Conservation (phyloP, 2,329 filamentous ascomycete species). For the Fusarium clavum region DNA sequence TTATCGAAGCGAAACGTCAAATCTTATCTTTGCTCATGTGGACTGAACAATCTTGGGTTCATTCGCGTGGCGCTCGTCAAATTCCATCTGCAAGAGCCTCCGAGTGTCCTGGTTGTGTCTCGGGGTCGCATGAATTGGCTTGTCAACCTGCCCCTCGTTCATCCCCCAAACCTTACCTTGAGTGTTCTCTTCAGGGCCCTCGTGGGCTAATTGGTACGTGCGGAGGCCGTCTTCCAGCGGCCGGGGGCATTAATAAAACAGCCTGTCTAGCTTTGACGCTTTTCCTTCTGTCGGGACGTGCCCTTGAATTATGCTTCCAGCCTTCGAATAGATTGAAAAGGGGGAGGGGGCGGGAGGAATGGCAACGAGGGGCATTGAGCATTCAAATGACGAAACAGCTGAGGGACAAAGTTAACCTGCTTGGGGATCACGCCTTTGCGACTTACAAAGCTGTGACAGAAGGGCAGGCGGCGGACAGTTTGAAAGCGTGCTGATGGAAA, state of each 20-base stretch:
- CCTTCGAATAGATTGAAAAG: constrained; percentile 25
- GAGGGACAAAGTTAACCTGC: constrained; percentile 6
- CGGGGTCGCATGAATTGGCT: constrained; percentile 45
- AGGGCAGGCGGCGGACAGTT: neutral
- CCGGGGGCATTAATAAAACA: constrained; percentile 45
- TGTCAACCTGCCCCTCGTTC: constrained; percentile 38
- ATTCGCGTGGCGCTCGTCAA: constrained; percentile 29
- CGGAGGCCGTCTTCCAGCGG: constrained; percentile 43
- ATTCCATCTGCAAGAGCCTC: constrained; percentile 20
- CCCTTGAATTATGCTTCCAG: constrained; percentile 35
- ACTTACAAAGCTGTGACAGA: constrained; percentile 7
- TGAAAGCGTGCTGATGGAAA: constrained; percentile 23
- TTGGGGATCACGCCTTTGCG: constrained; percentile 7
- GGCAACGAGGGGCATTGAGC: constrained; percentile 19
- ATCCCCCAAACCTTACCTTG: constrained; percentile 24
- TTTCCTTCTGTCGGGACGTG: constrained; percentile 40
- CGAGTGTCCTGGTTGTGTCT: constrained; percentile 30
- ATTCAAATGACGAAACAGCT: constrained; percentile 36
- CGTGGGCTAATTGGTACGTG: constrained; percentile 36
- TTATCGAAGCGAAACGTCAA: constrained; percentile 2
- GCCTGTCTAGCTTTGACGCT: constrained; percentile 37
- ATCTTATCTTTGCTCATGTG: neutral
- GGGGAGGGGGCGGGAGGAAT: constrained; percentile 28
- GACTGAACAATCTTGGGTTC: constrained; percentile 15
- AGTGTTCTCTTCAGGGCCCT: constrained; percentile 30